phyloP scores from a whole-genome alignment of 768 basidiomycete species.

The Boletus reticulatus region DNA sequence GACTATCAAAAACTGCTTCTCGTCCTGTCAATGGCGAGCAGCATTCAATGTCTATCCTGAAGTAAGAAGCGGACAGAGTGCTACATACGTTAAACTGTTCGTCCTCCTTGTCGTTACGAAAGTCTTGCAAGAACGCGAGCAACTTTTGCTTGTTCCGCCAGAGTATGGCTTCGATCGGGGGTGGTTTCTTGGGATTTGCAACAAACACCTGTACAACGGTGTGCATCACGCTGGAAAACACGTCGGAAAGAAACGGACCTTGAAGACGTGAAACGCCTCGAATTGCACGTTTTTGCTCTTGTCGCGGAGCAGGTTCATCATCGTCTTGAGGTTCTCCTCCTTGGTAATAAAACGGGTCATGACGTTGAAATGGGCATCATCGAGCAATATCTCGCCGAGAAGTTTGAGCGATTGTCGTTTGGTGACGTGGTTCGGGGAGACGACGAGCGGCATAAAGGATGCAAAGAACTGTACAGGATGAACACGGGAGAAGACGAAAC shows the following conservation, averaged over 20 bases:
- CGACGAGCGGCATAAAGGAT: slow-evolving; percentile 88
- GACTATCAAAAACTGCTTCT: slow-evolving; percentile 93
- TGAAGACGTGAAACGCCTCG: slow-evolving; percentile 99
- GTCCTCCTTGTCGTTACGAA: slow-evolving; percentile 99
- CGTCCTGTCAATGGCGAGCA: slow-evolving; percentile 48
- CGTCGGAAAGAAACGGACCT: slow-evolving; percentile 49
- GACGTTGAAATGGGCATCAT: slow-evolving; percentile 95
- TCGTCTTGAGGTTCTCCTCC: slow-evolving; percentile 97
- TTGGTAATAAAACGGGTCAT: slow-evolving; percentile 97
- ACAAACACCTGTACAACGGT: slow-evolving; percentile 75
- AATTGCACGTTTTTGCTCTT: slow-evolving; percentile 99
- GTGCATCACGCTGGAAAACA: not conserved
- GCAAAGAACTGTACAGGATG: slow-evolving; percentile 75
- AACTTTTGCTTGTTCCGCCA: slow-evolving; percentile 96
- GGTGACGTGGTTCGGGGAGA: slow-evolving; percentile 96
- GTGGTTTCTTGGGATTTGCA: slow-evolving; percentile 98
- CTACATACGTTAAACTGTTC: slow-evolving; percentile 84
- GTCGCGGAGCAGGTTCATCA: slow-evolving; percentile 98
- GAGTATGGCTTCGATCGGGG: slow-evolving; percentile 89
- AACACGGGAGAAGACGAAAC: not conserved
- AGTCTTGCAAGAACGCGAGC: slow-evolving; percentile 83
- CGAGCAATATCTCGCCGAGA: slow-evolving; percentile 95
- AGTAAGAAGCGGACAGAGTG: not conserved
- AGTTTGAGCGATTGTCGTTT: slow-evolving; percentile 98
- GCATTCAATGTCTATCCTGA: not conserved